These are phyloP conservation scores for Chalciporus piperatus DNA, from an alignment of 768 basidiomycete genomes.

Conservation along the genomic window DNA sequence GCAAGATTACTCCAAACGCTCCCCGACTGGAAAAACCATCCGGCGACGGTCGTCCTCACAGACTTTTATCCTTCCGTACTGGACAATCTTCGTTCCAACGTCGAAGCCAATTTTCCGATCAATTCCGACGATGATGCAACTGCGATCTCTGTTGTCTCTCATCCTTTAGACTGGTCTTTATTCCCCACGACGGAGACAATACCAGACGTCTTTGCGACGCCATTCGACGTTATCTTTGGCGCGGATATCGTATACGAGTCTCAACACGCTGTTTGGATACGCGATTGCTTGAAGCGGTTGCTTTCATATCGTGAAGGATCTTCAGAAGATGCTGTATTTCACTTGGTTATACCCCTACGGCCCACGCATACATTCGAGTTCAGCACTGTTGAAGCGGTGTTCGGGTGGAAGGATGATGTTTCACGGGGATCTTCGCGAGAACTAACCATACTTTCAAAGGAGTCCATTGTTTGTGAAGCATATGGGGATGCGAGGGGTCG, in stretches of 20 bases:
- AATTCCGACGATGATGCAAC: not conserved
- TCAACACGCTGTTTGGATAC: slow-evolving; percentile 47
- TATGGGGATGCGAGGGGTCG: slow-evolving; percentile 24
- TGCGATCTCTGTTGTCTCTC: slow-evolving; percentile 21
- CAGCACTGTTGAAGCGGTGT: slow-evolving; percentile 53
- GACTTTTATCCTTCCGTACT: slow-evolving; percentile 52
- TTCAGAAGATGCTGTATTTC: slow-evolving; percentile 41
- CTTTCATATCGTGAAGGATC: slow-evolving; percentile 28
- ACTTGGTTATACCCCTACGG: slow-evolving; percentile 77
- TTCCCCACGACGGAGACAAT: slow-evolving; percentile 13
- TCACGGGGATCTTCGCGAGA: slow-evolving; percentile 13
- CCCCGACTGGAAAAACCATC: not conserved
- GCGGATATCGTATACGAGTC: slow-evolving; percentile 56
- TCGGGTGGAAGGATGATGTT: slow-evolving; percentile 26
- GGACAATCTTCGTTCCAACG: slow-evolving; percentile 45
- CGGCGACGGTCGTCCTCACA: slow-evolving; percentile 37
- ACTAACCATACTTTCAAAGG: slow-evolving; percentile 53
- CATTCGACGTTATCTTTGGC: slow-evolving; percentile 50
- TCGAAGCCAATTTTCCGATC: slow-evolving; percentile 34
- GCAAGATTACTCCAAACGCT: slow-evolving; percentile 30
- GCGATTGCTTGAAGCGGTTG: slow-evolving; percentile 37
- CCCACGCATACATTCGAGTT: slow-evolving; percentile 61
- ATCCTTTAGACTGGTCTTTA: slow-evolving; percentile 41
- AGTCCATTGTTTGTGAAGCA: slow-evolving; percentile 55
- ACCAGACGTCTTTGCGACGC: slow-evolving; percentile 25